Conservation (phyloP, 345 rosid species). For the Aquilaria malaccensis region DNA sequence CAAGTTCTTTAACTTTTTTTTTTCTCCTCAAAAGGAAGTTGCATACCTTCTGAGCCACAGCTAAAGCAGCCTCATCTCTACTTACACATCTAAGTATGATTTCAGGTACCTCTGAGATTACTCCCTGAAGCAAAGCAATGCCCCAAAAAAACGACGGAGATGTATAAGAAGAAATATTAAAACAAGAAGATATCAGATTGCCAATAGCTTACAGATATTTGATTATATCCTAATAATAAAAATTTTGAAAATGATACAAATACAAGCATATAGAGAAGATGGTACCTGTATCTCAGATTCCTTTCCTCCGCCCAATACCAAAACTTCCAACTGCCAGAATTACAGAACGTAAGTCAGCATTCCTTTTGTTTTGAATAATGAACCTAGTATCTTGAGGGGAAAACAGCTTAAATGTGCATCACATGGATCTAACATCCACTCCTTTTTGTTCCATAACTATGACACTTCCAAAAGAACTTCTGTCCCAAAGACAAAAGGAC, state of each 20-base stretch:
- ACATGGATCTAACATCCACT: too few species aligned
- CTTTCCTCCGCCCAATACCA: constrained; percentile 56
- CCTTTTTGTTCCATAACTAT: too few species aligned
- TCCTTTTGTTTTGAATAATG: not conserved
- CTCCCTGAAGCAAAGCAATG: constrained; percentile 35
- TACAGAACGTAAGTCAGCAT: constrained; percentile 14
- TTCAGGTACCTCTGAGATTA: constrained; percentile 89
- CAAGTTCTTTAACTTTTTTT: too few species aligned
- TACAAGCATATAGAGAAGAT: not conserved
- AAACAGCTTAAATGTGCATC: too few species aligned
- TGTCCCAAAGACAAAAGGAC: too few species aligned
- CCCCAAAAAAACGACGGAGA: not conserved
- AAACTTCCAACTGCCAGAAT: constrained; percentile 70
- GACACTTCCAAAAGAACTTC: too few species aligned
- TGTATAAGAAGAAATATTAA: not conserved
- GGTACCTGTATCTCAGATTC: constrained; percentile 90
- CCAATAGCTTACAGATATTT: not conserved
- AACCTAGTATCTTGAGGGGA: too few species aligned
- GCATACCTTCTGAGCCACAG: constrained; percentile 86
- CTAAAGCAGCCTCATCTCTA: constrained; percentile 95
- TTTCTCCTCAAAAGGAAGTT: not conserved
- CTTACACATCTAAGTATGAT: constrained; percentile 88
- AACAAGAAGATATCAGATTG: not conserved
- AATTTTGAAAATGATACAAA: not conserved
- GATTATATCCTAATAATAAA: not conserved